Evolutionary conservation across 2,329 filamentous ascomycete genomes (phyloP).

Genomic region (Hypoxylon sp.): DNA sequence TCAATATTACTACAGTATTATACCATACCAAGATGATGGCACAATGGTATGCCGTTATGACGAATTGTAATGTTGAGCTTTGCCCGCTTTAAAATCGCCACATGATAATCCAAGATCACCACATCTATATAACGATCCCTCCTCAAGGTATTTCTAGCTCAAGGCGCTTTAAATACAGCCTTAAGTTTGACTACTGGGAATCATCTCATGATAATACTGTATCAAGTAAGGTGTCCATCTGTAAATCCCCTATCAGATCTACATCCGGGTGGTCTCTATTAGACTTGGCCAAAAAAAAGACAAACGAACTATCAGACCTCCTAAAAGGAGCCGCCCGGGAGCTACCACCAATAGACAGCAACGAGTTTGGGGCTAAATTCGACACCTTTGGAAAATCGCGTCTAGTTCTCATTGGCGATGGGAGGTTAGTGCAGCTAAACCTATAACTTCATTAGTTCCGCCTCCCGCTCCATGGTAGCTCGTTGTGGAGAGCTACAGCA

Average conservation of each 20-base stretch:
- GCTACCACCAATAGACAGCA: conserved; percentile 38
- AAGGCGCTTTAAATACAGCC: background rate
- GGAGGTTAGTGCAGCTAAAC: conserved; percentile 41
- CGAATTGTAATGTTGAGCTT: conserved; percentile 16
- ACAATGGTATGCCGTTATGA: conserved; percentile 12
- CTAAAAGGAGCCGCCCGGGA: conserved; percentile 31
- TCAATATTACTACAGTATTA: background rate
- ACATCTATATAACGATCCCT: background rate
- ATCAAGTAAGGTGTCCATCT: no score
- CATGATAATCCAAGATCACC: conserved; percentile 2
- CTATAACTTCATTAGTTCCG: background rate
- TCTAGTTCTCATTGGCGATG: conserved; percentile 56
- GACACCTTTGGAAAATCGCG: conserved; percentile 51
- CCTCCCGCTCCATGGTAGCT: background rate
- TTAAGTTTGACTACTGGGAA: no score
- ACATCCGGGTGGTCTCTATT: conserved; percentile 20
- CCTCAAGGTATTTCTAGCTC: background rate
- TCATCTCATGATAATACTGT: no score
- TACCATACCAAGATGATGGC: background rate
- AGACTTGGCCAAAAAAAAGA: conserved; percentile 24
- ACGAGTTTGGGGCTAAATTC: conserved; percentile 51
- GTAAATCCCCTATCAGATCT: no score
- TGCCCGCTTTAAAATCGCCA: conserved; percentile 12
- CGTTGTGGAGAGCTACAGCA: background rate
- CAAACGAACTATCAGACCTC: conserved; percentile 14